Base-by-base conservation (phyloP, 2,329 filamentous ascomycete species). In the Gyromitra esculenta region DNA sequence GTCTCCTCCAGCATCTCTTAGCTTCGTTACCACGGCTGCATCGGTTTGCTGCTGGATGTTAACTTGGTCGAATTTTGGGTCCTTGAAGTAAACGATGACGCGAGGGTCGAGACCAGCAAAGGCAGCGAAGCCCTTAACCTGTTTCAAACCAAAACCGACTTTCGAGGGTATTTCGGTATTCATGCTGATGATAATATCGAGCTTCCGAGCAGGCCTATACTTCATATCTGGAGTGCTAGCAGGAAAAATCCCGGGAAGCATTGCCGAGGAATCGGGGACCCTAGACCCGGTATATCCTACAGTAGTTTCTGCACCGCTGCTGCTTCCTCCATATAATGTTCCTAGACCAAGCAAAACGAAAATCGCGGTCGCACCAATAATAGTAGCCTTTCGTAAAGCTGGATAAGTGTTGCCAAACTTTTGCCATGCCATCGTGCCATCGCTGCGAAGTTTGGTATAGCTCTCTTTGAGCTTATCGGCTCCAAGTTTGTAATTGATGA, bases 401-500 rank as follows among this genome's bases (percentile, higher is more conserved):
- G 79, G 79, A 31, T 80, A 73, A 7, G 74, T 80, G 5, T 65
- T 76, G 21, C 79, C 79, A 54, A 79, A 80, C 25, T 78, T 77
- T 69, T 79, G 76, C 79, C 78, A 80, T 63, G 71, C 59, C 21
- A 75, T 67, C 6, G 73, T 62, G 18, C 79, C 78, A 21, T 80
- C 78, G 13, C 76, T 79, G 21, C 74, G 77, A 5, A 79, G 25
- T 59, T 71, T 74, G 37, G 45, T 48, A 48, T 79, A 80, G 9
- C 72, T 74, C 37, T 81, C 91, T 87, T 91, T 95, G 82, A 97
- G 86, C 83, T 93, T 91, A 77, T 97, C 93, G 75, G 88, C 89
- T 76, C 92, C 92, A 78, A 95, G 90, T 88, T 94, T 94, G 88
- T 94, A 95, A 88, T 93, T 93, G 80, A 93, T 85, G 85, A 96